Conservation (phyloP, 2,329 filamentous ascomycete genomes). For the Apiospora rasikravindrae region DNA sequence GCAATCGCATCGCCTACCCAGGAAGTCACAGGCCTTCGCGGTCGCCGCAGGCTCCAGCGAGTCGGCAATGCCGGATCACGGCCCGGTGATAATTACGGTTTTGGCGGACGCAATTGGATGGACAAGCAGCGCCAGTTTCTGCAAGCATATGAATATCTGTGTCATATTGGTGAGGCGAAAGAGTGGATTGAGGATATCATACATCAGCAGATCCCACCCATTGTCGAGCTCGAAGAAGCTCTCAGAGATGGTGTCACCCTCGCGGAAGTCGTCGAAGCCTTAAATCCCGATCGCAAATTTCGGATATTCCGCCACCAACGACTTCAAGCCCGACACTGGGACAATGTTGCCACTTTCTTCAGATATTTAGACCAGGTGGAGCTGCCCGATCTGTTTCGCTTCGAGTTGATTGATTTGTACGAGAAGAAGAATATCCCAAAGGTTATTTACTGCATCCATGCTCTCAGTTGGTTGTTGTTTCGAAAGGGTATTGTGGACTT, state of each 20-base stretch:
- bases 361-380: conserved; percentile 90
- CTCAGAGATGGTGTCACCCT: conserved; percentile 91
- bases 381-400: conserved; percentile 92
- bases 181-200: conserved; percentile 84
- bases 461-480: conserved; percentile 95
- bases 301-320: conserved; percentile 86
- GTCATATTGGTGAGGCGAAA: conserved; percentile 97
- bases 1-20: conserved; percentile 77
- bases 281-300: conserved; percentile 76
- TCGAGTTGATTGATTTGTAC: conserved; percentile 96
- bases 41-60: conserved; percentile 81
- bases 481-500: conserved; percentile 95
- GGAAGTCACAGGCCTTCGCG: conserved; percentile 86
- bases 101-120: conserved; percentile 95
- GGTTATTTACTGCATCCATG: conserved; percentile 98
- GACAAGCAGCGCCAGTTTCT: conserved; percentile 96
- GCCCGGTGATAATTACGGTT: conserved; percentile 64
- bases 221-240: conserved; percentile 92
- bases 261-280: conserved; percentile 89
- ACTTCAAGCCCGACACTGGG: conserved; percentile 92
- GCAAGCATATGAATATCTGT: conserved; percentile 97
- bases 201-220: conserved; percentile 72
- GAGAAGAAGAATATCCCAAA: conserved; percentile 99
- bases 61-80: conserved; percentile 57
- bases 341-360: conserved; percentile 98